Evolutionary conservation across 2,329 filamentous ascomycete genomes (phyloP), one percentile per base, ranked within the genome.

Genomic region (Pseudogymnoascus sp.): DNA sequence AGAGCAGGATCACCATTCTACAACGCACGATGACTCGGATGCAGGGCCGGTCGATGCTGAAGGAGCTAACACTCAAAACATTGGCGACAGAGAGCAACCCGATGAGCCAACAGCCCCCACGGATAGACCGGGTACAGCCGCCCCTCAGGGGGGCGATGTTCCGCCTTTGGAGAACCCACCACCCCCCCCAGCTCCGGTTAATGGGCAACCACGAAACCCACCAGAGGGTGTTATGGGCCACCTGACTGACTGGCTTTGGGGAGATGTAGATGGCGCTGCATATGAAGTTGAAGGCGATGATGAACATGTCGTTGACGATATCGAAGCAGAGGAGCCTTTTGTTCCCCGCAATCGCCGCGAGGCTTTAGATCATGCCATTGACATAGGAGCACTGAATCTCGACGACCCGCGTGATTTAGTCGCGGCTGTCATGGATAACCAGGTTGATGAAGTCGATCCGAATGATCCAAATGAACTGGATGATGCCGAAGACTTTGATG

Each of bases 401-500:
- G 66, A 57, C n/a, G 64, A 62, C 1, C 64, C 59, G 11, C 81
- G 77, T 11, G 85, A 87, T 63, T 82, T 83, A 1, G 78, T 84
- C 21, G 87, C 82, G 47, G 86, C 83, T n/a, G 81, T 81, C 17
- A 59, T 59, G 11, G 33, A 37, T 10, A 37, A 37, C 9, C 21
- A 40, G 26, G 84, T 83, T 58, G 85, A 84, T 13, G 88, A 82
- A 7, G 77, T 93, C 36, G 90, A 96, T 62, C 82, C 84, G 44
- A 87, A 89, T 66, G 90, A 96, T 61, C 81, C 84, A 60, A 87
- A 90, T 67, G 88, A 86, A 8, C 82, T 91, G 41, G 89, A 92
- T 44, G 89, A 97, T 67, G 89, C 89, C 8, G 94, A 99, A 74
- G 94, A 99, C 70, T 85, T 99, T 13, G 94, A 99, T 72, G 94